phyloP scores from a whole-genome alignment of 495 filamentous ascomycete species.

The Neurospora pannonica region DNA sequence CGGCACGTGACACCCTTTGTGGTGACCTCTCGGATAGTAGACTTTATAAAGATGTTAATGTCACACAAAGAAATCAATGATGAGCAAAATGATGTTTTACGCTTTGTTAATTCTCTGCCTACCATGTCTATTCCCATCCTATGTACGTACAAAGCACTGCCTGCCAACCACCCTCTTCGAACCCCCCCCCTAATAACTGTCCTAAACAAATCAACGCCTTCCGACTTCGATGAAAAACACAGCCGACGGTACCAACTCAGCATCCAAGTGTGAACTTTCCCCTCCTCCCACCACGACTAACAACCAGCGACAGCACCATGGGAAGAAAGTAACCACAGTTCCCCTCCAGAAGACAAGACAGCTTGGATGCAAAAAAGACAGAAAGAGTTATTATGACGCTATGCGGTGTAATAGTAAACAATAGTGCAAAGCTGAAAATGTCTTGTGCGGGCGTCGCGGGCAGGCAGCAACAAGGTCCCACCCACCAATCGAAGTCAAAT shows the following conservation, averaged over 20 bases:
- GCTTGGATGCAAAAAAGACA: background rate
- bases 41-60: background rate
- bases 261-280: background rate
- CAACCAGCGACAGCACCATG: background rate
- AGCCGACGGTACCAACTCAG: background rate
- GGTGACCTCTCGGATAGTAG: background rate
- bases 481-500: background rate
- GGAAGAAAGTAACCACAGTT: background rate
- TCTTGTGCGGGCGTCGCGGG: background rate
- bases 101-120: background rate
- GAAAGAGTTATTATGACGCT: background rate
- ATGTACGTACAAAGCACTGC: background rate
- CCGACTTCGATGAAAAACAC: background rate
- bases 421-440: background rate
- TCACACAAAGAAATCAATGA: no score
- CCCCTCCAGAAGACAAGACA: background rate
- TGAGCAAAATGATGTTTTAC: background rate
- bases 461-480: background rate
- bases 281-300: background rate
- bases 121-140: background rate
- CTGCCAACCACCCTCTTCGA: background rate
- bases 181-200: background rate
- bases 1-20: constrained; percentile 1
- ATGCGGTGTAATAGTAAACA: background rate
- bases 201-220: background rate